Evolutionary conservation across 768 basidiomycete genomes (phyloP).

Genomic region (Saitozyma sp.): DNA sequence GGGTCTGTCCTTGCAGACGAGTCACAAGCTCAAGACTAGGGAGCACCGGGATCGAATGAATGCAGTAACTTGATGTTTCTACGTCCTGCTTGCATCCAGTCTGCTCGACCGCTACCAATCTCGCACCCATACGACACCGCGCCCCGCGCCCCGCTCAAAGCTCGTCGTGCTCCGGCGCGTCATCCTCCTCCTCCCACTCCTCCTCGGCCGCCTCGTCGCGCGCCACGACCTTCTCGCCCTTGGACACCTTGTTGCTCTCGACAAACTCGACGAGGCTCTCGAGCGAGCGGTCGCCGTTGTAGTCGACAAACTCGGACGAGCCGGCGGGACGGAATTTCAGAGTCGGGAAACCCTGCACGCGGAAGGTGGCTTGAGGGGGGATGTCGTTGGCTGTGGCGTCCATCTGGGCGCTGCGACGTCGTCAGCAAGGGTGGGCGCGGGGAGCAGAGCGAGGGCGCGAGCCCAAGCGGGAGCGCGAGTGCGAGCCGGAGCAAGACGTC

Average conservation of each 20-base stretch:
- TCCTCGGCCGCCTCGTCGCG: slow-evolving; percentile 25
- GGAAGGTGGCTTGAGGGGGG: slow-evolving; percentile 83
- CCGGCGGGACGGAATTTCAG: slow-evolving; percentile 96
- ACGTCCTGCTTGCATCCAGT: background rate
- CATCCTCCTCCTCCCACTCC: slow-evolving; percentile 32
- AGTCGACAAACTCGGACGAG: slow-evolving; percentile 79
- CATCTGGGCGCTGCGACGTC: slow-evolving; percentile 68
- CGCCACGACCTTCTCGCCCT: slow-evolving; percentile 16
- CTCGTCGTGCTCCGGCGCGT: slow-evolving; percentile 49
- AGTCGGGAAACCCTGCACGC: slow-evolving; percentile 76
- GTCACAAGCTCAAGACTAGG: no score
- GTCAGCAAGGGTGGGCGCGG: background rate
- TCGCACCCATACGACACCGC: no score
- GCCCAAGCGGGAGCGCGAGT: background rate
- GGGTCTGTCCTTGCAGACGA: no score
- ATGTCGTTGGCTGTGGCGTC: slow-evolving; percentile 97
- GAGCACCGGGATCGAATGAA: background rate
- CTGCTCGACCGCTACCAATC: background rate
- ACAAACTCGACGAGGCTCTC: slow-evolving; percentile 83
- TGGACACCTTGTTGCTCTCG: slow-evolving; percentile 68
- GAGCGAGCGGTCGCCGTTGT: slow-evolving; percentile 76
- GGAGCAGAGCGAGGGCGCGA: background rate
- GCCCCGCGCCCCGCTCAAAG: slow-evolving; percentile 34
- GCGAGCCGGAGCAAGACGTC: background rate
- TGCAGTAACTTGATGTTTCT: background rate